phyloP scores from a whole-genome alignment of 352 stramenopile genomes.

The Globisporangium yorkense region DNA sequence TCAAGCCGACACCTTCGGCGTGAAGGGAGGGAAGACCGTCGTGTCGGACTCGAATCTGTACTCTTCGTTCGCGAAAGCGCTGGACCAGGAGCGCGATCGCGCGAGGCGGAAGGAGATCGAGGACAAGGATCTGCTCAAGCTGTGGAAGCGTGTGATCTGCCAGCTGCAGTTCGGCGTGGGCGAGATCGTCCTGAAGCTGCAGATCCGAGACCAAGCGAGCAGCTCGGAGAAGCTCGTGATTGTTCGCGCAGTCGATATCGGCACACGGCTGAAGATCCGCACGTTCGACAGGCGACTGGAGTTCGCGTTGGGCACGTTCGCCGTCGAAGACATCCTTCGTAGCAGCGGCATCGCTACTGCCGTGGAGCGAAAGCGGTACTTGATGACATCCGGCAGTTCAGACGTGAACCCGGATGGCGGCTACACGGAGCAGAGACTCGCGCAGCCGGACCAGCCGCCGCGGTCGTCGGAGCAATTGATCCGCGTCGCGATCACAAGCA shows the following conservation, averaged over 20 bases:
- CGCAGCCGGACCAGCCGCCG: not conserved
- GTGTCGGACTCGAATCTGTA: constrained; percentile 29
- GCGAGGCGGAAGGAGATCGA: constrained; percentile 46
- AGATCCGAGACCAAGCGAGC: constrained; percentile 42
- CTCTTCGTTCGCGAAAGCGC: constrained; percentile 26
- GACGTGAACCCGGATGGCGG: constrained; percentile 8
- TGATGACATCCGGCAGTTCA: constrained; percentile 61
- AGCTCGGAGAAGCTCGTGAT: constrained; percentile 43
- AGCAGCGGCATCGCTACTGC: constrained; percentile 1
- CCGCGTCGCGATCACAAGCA: constrained; percentile 66
- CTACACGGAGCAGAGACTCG: constrained; percentile 4
- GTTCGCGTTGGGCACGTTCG: constrained; percentile 68
- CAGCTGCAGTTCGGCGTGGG: constrained; percentile 51
- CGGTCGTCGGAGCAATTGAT: constrained; percentile 48
- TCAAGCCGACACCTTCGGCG: not conserved
- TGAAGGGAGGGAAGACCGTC: constrained; percentile 10
- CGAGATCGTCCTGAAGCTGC: constrained; percentile 41
- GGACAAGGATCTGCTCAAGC: constrained; percentile 66
- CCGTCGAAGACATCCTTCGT: constrained; percentile 67
- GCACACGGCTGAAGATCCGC: constrained; percentile 50
- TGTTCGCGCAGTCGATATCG: constrained; percentile 51
- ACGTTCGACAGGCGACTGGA: constrained; percentile 65
- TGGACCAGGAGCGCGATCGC: constrained; percentile 31
- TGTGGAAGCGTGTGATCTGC: constrained; percentile 71
- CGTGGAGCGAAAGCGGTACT: constrained; percentile 29